A percentile compares a stretch with the other conserved stretches of the same genome.
phyloP scores from a whole-genome alignment of 1,284 basidiomycete species.

The Apiotrichum porosum region DNA sequence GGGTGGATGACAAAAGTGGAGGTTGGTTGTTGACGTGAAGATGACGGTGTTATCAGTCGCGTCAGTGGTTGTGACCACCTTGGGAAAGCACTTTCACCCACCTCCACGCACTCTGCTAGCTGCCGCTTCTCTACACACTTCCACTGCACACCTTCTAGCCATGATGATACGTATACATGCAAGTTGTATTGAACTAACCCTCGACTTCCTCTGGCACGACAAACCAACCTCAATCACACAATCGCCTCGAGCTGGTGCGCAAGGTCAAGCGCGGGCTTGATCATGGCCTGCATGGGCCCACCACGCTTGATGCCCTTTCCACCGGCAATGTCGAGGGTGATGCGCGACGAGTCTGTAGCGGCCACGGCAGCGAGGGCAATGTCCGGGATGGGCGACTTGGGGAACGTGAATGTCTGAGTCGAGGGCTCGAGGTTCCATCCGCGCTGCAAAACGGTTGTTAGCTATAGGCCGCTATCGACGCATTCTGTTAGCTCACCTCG shows the following conservation, averaged over 20 bases:
- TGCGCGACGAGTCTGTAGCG: slow-evolving; percentile 18
- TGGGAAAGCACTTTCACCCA: too few species aligned
- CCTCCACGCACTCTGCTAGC: too few species aligned
- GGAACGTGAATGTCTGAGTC: slow-evolving; percentile 36
- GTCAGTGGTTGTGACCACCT: background rate
- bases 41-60: background rate
- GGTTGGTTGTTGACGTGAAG: background rate
- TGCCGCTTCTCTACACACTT: background rate
- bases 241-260: slow-evolving; percentile 49
- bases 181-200: slow-evolving; percentile 3
- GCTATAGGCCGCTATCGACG: background rate
- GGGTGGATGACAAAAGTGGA: background rate
- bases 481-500: slow-evolving; percentile 19
- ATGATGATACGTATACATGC: slow-evolving; percentile 17
- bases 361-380: slow-evolving; percentile 20
- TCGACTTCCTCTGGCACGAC: too few species aligned
- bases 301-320: slow-evolving; percentile 34
- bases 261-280: slow-evolving; percentile 43
- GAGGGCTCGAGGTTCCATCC: slow-evolving; percentile 45
- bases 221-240: too few species aligned
- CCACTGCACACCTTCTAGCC: background rate
- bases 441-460: slow-evolving; percentile 35
- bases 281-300: slow-evolving; percentile 41
- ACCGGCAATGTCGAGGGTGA: slow-evolving; percentile 20
- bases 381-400: slow-evolving; percentile 22